Conservation (phyloP, 2,329 filamentous ascomycete species). For the Fusarium anthophilum region DNA sequence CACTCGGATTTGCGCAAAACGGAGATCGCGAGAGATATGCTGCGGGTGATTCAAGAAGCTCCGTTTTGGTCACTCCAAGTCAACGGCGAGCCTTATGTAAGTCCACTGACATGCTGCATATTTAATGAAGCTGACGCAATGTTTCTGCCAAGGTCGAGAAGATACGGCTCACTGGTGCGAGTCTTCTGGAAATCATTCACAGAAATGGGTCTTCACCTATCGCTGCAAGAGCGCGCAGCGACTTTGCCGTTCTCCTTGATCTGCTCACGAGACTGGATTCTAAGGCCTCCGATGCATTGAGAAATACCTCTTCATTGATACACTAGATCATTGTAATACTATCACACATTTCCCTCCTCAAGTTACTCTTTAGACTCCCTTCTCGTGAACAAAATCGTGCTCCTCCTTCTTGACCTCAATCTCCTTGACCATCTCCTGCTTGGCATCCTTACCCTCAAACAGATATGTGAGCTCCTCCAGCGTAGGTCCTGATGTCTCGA, state of each 20-base stretch:
- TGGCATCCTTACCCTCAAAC: constrained; percentile 29
- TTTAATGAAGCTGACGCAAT: neutral
- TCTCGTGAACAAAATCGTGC: constrained; percentile 26
- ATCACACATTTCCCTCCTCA: accelerated
- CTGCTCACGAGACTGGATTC: constrained; percentile 54
- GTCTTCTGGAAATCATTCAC: constrained; percentile 51
- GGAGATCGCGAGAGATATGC: constrained; percentile 55
- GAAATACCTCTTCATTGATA: constrained; percentile 40
- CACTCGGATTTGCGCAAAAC: constrained; percentile 50
- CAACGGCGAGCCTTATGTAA: constrained; percentile 53
- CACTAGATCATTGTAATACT: neutral
- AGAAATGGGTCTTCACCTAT: constrained; percentile 50
- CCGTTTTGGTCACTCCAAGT: constrained; percentile 54
- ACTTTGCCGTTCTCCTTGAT: constrained; percentile 53
- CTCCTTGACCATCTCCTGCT: constrained; percentile 30
- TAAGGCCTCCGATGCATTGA: constrained; percentile 54
- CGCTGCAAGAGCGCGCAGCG: constrained; percentile 48
- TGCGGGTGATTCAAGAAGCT: constrained; percentile 51
- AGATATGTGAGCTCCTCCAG: constrained; percentile 48
- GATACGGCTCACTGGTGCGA: constrained; percentile 51
- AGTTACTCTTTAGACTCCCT: neutral
- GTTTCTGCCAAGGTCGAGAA: constrained; percentile 48
- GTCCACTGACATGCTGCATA: neutral
- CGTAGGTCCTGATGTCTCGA: constrained; percentile 50
- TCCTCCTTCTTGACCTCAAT: constrained; percentile 31